Evolutionary conservation across 2,329 filamentous ascomycete species (phyloP), one percentile per base, ranked within the genome.

Genomic region (Phialophora verrucosa): DNA sequence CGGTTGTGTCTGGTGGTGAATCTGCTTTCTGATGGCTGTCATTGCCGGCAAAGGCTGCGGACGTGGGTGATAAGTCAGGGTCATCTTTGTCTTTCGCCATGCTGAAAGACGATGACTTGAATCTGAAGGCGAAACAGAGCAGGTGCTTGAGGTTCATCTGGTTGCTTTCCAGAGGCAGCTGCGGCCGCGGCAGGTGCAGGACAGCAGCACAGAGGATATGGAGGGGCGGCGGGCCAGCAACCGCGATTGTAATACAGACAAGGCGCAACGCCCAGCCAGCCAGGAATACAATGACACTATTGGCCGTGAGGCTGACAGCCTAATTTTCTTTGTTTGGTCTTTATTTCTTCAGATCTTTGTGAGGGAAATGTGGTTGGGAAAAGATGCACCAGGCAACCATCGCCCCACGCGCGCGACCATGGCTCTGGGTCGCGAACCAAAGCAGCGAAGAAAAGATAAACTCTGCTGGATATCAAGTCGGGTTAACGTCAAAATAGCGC

Each of bases 61-160:
- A 3, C 38, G 59, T 53, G 14, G 32, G 49, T 2, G 38, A 50
- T 12, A 27, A 20, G 31, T 61, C 49, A 4, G 49, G 59, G 49
- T 61, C 44, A 20, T 61, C 59, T 12, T 23, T 61, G 47, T 61
- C 47, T 11, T 23, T 61, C 20, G 59, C 49, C 49, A 54, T 61
- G 47, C 25, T 25, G 32, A 12, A 35, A 53, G 59, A 53, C 12
- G 29, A 61, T 29, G n/a, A 42, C 12, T 10, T 44, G 35, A 42
- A 58, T 17, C 12, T 58, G 32, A 38, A 53, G 32, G 12, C 3
- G 31, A 53, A 61, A 53, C 14, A 53, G 14, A 61, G 14, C 11
- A 61, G 47, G 12, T 25, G 47, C 38, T 29, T 53, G 59, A 50
- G 23, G 59, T 29, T 50, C 47, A 38, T 32, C 12, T 61, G 31